These are phyloP conservation scores for Lasiodiplodia sp. DNA, from an alignment of 2,329 filamentous ascomycete genomes.

Conservation along the genomic window DNA sequence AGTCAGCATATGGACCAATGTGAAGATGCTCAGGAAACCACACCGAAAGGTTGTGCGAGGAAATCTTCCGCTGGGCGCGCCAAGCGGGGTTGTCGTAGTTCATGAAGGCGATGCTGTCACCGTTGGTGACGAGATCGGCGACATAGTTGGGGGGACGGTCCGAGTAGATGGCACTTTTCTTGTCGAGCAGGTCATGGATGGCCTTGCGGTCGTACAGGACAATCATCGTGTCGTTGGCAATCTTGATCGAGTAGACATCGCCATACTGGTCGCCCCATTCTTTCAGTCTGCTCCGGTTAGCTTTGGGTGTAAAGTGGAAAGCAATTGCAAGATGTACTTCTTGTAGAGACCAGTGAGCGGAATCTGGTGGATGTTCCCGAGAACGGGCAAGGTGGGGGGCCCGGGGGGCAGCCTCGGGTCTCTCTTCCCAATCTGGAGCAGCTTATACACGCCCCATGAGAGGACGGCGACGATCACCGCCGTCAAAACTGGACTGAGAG, in stretches of 20 bases:
- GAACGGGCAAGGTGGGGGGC: slow-evolving; percentile 1
- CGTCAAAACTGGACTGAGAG: background rate
- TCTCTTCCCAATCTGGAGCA: slow-evolving; percentile 3
- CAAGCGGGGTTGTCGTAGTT: slow-evolving; percentile 32
- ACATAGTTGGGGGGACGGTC: slow-evolving; percentile 54
- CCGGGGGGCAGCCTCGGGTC: slow-evolving; percentile 8
- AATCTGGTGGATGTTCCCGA: slow-evolving; percentile 28
- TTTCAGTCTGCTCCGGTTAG: slow-evolving; percentile 41
- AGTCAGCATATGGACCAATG: background rate
- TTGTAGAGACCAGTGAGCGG: slow-evolving; percentile 9
- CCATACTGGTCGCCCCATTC: slow-evolving; percentile 55
- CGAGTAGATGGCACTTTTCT: slow-evolving; percentile 53
- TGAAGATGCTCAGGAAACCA: background rate
- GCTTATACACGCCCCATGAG: slow-evolving; percentile 1
- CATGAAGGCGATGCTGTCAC: slow-evolving; percentile 50
- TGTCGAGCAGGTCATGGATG: slow-evolving; percentile 56
- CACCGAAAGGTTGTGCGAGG: slow-evolving; percentile 32
- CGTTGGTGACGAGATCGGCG: slow-evolving; percentile 50
- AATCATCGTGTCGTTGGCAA: slow-evolving; percentile 50
- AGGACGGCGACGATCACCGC: background rate
- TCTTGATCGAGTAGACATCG: slow-evolving; percentile 52
- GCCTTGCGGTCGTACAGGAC: slow-evolving; percentile 51
- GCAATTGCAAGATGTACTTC: slow-evolving; percentile 31
- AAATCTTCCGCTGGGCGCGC: slow-evolving; percentile 37
- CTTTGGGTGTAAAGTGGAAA: too few species aligned